phyloP scores from a whole-genome alignment of 768 basidiomycete species.

The Suillus brevipes region DNA sequence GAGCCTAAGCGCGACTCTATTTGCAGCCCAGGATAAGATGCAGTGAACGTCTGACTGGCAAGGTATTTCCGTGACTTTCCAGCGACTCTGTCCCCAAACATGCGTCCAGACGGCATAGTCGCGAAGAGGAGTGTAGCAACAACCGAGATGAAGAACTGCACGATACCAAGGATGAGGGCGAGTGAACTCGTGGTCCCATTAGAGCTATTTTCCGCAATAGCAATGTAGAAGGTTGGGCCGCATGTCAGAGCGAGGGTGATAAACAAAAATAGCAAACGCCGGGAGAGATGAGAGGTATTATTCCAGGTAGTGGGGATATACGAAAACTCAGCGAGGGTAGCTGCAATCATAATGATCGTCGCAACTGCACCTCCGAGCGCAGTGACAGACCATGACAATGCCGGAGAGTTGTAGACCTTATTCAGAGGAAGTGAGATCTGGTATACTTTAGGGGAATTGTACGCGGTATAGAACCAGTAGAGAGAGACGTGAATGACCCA shows the following conservation, averaged over 20 bases:
- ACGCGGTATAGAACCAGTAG: conserved; percentile 96
- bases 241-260: conserved; percentile 89
- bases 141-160: conserved; percentile 94
- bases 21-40: conserved; percentile 80
- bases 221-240: conserved; percentile 94
- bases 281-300: conserved; percentile 93
- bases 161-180: conserved; percentile 90
- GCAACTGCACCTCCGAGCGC: conserved; percentile 95
- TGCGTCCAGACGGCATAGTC: conserved; percentile 91
- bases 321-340: conserved; percentile 92
- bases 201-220: conserved; percentile 67
- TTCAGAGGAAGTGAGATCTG: conserved; percentile 35
- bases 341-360: conserved; percentile 94
- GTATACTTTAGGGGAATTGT: conserved; percentile 89
- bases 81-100: conserved; percentile 98
- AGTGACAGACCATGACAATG: conserved; percentile 90
- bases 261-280: conserved; percentile 84
- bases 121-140: conserved; percentile 85
- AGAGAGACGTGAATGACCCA: conserved; percentile 97
- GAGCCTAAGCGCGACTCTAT: conserved; percentile 73
- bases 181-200: conserved; percentile 65
- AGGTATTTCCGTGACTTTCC: conserved; percentile 96
- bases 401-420: conserved; percentile 56
- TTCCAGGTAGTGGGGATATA: conserved; percentile 99
- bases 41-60: conserved; percentile 97